Percentiles rank a stretch among this genome's conserved stretches.
phyloP scores from a whole-genome alignment of 148 eudicot species.

The Chenopodium berlandieri region DNA sequence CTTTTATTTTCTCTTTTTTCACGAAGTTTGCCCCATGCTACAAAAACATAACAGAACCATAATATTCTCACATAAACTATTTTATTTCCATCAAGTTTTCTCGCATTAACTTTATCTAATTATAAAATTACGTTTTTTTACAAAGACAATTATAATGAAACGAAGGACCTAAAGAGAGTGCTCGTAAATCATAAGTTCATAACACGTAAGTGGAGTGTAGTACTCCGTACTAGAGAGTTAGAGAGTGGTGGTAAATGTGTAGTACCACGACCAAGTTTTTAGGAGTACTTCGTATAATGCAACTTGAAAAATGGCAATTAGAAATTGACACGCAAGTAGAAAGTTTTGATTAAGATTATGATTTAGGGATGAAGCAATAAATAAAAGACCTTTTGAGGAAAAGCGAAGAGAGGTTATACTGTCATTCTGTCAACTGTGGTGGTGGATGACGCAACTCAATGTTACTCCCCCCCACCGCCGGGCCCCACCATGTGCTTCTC shows the following conservation, averaged over 20 bases:
- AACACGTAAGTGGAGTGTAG: neutral
- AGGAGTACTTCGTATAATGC: neutral
- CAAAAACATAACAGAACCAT: too few species aligned
- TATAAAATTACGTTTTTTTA: too few species aligned
- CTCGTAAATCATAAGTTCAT: too few species aligned
- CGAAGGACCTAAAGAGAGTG: too few species aligned
- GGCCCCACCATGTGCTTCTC: neutral
- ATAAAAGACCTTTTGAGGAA: neutral
- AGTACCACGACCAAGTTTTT: constrained; percentile 1
- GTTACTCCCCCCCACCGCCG: neutral
- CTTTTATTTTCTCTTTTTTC: neutral
- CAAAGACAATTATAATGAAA: too few species aligned
- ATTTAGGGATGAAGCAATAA: neutral
- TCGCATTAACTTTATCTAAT: too few species aligned
- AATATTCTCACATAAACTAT: too few species aligned
- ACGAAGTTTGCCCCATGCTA: too few species aligned
- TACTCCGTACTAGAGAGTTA: neutral
- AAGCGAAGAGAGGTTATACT: neutral
- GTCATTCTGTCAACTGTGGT: neutral
- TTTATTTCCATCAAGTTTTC: too few species aligned
- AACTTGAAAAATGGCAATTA: neutral
- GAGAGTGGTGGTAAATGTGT: neutral
- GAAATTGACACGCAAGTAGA: neutral
- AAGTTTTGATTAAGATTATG: neutral
- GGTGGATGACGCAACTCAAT: constrained; percentile 19